Percentiles rank a stretch among this genome's conserved stretches.
Evolutionary conservation across 441 rosid genomes (phyloP).

Genomic region (Brassica hybrid): DNA sequence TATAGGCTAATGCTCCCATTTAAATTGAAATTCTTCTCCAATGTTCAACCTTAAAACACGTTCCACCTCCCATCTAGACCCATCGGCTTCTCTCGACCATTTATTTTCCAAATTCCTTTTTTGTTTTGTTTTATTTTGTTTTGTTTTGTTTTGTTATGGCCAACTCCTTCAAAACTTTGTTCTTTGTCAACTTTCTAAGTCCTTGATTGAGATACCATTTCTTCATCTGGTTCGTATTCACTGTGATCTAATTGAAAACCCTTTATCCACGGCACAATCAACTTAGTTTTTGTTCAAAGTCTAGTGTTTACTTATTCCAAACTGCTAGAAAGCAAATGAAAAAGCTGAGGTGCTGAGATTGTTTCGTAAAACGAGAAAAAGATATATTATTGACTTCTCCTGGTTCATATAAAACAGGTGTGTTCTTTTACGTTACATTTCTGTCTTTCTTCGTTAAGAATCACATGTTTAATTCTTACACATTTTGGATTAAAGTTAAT

Average conservation of each 20-base stretch:
- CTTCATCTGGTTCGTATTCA: constrained; percentile 10
- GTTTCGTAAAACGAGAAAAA: constrained; percentile 11
- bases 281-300: background rate
- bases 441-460: constrained; percentile 8
- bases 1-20: background rate
- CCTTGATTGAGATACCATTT: constrained; percentile 12
- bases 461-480: constrained; percentile 17
- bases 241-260: background rate
- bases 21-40: background rate
- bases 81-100: constrained; percentile 31
- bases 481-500: constrained; percentile 25
- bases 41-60: constrained; percentile 32
- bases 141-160: background rate
- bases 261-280: background rate
- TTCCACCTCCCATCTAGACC: constrained; percentile 27
- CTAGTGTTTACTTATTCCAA: constrained; percentile 3
- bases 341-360: constrained; percentile 19
- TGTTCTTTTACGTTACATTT: constrained; percentile 30
- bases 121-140: background rate
- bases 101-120: constrained; percentile 8
- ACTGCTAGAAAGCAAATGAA: background rate
- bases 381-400: constrained; percentile 16
- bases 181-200: background rate
- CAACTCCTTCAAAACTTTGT: background rate
- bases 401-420: constrained; percentile 36